Percentiles rank a stretch among this genome's conserved stretches.
These are phyloP conservation scores for Cryptococcus sp. DNA, from an alignment of 1,284 basidiomycete genomes.

Conservation along the genomic window DNA sequence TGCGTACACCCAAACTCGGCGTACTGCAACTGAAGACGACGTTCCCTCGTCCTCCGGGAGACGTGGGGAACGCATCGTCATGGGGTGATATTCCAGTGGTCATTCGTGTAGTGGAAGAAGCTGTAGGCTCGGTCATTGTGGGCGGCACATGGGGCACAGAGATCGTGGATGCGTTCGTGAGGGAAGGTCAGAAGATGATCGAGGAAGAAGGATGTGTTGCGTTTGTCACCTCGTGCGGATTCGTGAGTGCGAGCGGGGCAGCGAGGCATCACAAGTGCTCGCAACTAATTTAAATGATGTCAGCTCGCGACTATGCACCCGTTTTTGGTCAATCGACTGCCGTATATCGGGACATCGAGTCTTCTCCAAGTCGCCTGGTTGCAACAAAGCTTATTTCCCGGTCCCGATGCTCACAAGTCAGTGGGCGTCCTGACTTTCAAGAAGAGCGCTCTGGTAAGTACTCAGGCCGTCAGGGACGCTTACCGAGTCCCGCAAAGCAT, in stretches of 20 bases:
- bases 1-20: slow-evolving; percentile 24
- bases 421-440: slow-evolving; percentile 37
- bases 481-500: too few species aligned
- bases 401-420: slow-evolving; percentile 9
- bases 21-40: slow-evolving; percentile 32
- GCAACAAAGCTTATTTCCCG: slow-evolving; percentile 28
- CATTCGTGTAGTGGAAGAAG: slow-evolving; percentile 30
- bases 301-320: slow-evolving; percentile 41
- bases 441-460: slow-evolving; percentile 25
- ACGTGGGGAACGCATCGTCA: slow-evolving; percentile 23
- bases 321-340: slow-evolving; percentile 20
- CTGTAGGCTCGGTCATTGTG: slow-evolving; percentile 14
- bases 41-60: slow-evolving; percentile 31
- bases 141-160: slow-evolving; percentile 24
- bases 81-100: slow-evolving; percentile 28
- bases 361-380: slow-evolving; percentile 33
- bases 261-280: background rate
- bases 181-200: slow-evolving; percentile 25
- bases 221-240: slow-evolving; percentile 31
- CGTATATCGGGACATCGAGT: slow-evolving; percentile 29
- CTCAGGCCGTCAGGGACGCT: background rate
- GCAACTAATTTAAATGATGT: background rate
- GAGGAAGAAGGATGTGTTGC: slow-evolving; percentile 29
- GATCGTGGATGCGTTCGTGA: slow-evolving; percentile 30
- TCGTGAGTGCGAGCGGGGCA: slow-evolving; percentile 11